Evolutionary conservation across 495 filamentous ascomycete species (phyloP).

Genomic region (Ascodesmis nigricans): DNA sequence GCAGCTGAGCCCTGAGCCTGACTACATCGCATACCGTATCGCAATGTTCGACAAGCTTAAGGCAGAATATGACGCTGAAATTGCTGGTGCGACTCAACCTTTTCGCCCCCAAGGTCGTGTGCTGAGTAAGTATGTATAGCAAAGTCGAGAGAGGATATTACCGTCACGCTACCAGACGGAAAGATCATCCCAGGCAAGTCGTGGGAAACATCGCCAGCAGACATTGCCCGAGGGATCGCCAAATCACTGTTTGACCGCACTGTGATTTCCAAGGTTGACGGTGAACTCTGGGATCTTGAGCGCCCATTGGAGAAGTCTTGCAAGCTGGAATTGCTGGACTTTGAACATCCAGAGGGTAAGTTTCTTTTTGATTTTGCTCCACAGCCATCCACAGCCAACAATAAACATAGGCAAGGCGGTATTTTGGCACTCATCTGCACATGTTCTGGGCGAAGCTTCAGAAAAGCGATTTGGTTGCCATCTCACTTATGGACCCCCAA

Average conservation of each 20-base stretch:
- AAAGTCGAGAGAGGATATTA: conserved; percentile 43
- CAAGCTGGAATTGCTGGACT: conserved; percentile 57
- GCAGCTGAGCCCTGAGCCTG: conserved; percentile 42
- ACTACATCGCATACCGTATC: conserved; percentile 66
- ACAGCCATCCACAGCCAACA: conserved; percentile 1
- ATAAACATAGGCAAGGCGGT: conserved; percentile 32
- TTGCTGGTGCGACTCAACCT: conserved; percentile 24
- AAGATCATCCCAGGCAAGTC: conserved; percentile 37
- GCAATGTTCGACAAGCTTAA: conserved; percentile 72
- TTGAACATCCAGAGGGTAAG: conserved; percentile 62
- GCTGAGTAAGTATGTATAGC: conserved; percentile 13
- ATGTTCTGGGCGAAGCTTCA: conserved; percentile 79
- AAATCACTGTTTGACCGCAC: conserved; percentile 51
- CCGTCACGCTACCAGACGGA: conserved; percentile 42
- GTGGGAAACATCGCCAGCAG: conserved; percentile 49
- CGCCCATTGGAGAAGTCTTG: conserved; percentile 66
- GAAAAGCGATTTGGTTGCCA: conserved; percentile 78
- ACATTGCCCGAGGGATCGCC: conserved; percentile 42
- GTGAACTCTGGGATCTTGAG: conserved; percentile 74
- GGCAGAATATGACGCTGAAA: conserved; percentile 53
- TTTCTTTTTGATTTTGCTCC: conserved; percentile 6
- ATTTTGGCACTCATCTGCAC: conserved; percentile 86
- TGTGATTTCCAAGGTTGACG: conserved; percentile 67
- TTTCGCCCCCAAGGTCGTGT: background rate
- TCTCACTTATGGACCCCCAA: conserved; percentile 79